These are phyloP conservation scores for Rutstroemia sp. DNA, from an alignment of 2,329 filamentous ascomycete species.

Conservation along the genomic window DNA sequence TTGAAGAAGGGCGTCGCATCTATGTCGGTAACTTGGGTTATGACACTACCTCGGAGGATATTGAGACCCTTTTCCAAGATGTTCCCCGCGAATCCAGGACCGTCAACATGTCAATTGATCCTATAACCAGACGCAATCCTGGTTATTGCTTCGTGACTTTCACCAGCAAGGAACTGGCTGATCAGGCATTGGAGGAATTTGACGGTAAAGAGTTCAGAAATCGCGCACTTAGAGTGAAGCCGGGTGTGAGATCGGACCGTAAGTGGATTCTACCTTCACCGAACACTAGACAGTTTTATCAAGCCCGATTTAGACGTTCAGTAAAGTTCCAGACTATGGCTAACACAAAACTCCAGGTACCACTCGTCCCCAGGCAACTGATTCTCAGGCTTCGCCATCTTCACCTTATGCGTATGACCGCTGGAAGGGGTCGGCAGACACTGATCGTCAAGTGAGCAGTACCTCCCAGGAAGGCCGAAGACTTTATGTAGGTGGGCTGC, in stretches of 20 bases:
- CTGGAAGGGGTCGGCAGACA: conserved; percentile 20
- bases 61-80: conserved; percentile 39
- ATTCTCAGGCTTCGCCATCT: background rate
- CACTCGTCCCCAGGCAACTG: background rate
- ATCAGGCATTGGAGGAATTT: conserved; percentile 48
- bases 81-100: conserved; percentile 39
- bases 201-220: conserved; percentile 47
- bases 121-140: conserved; percentile 60
- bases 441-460: conserved; percentile 11
- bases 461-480: conserved; percentile 32
- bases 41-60: conserved; percentile 41
- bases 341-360: background rate
- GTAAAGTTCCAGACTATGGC: background rate
- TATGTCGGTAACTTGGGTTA: conserved; percentile 50
- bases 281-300: background rate
- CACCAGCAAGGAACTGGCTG: conserved; percentile 46
- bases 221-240: conserved; percentile 56
- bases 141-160: conserved; percentile 73
- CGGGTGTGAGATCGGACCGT: conserved; percentile 38
- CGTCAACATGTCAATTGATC: conserved; percentile 62
- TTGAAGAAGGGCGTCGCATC: conserved; percentile 31
- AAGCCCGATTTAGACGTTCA: background rate
- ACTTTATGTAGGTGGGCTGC: conserved; percentile 45
- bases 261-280: conserved; percentile 7
- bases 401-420: conserved; percentile 15